Evolutionary conservation across 2,329 filamentous ascomycete species (phyloP), one percentile per base, ranked within the genome.

Genomic region (Pezicula carpinea): DNA sequence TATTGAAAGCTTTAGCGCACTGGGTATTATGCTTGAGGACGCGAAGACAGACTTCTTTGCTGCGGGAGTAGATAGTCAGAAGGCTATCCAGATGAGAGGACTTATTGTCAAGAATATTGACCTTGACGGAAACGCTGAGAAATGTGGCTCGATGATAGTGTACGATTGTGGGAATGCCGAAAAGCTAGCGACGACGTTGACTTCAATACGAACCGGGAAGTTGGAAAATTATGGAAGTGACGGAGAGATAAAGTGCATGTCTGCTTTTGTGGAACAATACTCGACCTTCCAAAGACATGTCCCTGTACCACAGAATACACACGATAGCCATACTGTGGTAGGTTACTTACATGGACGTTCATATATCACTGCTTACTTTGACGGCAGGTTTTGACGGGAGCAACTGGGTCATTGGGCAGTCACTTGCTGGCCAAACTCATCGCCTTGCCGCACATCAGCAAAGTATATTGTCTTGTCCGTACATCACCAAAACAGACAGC

Each of bases 401-500:
- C 76, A 0, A 87, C 83, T 0, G 83, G 83, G 1, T 82, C 81
- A 2, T 68, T 87, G 0, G 83, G 83, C 1, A 71, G 77, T 0
- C 80, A 84, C 53, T 66, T 83, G 1, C 68, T 80, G 2, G 73
- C 76, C 5, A 74, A 79, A n/a, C 72, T 87, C 11, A 74, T 77
- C 1, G 68, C 72, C 2, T 69, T 77, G n/a, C 71, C 77, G 10
- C 75, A 77, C 17, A 69, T 87, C 31, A 64, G 66, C 23, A 65
- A 65, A 5, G 64, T 82, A 2, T 79, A 76, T 66, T 74, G 72
- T 46, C 67, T 80, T 2, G 72, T 79, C 5, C 70, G 77, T 21
- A 26, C 23, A 8, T 10, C 23, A 3, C 23, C 23, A 5, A 74
- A 73, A 5, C 51, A 56, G 18, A 39, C 52, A 5, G 43, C 47